phyloP scores from a whole-genome alignment of 768 basidiomycete genomes.

The Psilocybe cubensis region DNA sequence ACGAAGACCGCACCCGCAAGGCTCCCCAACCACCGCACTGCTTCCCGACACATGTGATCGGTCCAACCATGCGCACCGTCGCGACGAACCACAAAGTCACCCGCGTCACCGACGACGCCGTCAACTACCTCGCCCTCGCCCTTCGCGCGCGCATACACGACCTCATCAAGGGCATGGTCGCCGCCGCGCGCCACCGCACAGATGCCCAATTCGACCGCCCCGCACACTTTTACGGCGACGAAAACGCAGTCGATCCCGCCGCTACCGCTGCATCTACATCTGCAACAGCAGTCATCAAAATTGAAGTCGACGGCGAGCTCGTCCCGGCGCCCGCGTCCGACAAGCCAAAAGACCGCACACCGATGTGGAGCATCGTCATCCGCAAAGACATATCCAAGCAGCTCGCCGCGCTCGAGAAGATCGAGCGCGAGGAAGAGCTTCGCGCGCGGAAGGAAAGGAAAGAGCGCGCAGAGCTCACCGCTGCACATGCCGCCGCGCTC shows the following conservation, averaged over 20 bases:
- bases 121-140: slow-evolving; percentile 80
- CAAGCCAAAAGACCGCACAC: slow-evolving; percentile 26
- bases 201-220: slow-evolving; percentile 72
- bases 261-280: not conserved
- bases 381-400: slow-evolving; percentile 83
- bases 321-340: not conserved
- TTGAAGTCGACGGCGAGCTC: not conserved
- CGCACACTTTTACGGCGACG: slow-evolving; percentile 67
- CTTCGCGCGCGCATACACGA: slow-evolving; percentile 76
- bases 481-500: slow-evolving; percentile 67
- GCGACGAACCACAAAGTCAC: slow-evolving; percentile 71
- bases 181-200: slow-evolving; percentile 68
- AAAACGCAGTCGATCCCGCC: slow-evolving; percentile 27
- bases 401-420: slow-evolving; percentile 71
- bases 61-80: slow-evolving; percentile 68
- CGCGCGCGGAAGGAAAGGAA: slow-evolving; percentile 75
- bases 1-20: slow-evolving; percentile 80
- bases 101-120: slow-evolving; percentile 67
- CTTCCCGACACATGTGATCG: slow-evolving; percentile 70
- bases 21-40: slow-evolving; percentile 64
- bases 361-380: slow-evolving; percentile 85
- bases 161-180: slow-evolving; percentile 68
- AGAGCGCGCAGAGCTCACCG: slow-evolving; percentile 72
- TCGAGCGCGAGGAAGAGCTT: slow-evolving; percentile 85
- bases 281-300: no score